Conservation (phyloP, 352 stramenopile species). For the Phytopythium cucurbitacearum region DNA sequence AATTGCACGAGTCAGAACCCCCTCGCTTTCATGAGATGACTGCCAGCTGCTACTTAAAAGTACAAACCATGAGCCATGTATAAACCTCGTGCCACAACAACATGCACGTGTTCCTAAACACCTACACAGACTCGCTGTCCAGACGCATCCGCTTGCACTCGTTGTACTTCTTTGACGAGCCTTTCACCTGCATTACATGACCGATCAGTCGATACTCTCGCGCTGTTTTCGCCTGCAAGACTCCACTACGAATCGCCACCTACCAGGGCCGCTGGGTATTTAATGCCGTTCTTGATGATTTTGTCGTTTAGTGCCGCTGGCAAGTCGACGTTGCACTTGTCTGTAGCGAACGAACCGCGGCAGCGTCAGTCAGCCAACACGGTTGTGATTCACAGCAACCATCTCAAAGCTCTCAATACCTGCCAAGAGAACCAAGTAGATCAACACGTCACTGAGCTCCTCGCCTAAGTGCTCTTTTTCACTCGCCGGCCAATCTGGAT, state of each 20-base stretch:
- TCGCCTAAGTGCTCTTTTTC: conserved; percentile 86
- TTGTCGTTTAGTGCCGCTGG: conserved; percentile 78
- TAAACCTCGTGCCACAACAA: too few relatives aligned
- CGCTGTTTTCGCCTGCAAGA: not conserved
- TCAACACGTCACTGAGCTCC: conserved; percentile 92
- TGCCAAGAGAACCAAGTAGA: conserved; percentile 90
- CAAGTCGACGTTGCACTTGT: conserved; percentile 83
- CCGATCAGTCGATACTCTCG: too few relatives aligned
- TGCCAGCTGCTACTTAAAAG: too few relatives aligned
- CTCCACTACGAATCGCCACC: not conserved
- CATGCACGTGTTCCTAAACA: too few relatives aligned
- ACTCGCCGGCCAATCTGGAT: conserved; percentile 41
- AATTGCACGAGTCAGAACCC: conserved; percentile 49
- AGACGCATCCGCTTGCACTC: conserved; percentile 53
- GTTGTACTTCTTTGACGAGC: conserved; percentile 80
- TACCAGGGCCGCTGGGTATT: conserved; percentile 38
- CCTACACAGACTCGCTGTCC: too few relatives aligned
- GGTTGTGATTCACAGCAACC: too few relatives aligned
- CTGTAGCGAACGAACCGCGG: conserved; percentile 7
- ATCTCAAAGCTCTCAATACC: conserved; percentile 7
- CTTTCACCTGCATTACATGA: conserved; percentile 33
- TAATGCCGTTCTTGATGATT: conserved; percentile 75
- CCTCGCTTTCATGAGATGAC: conserved; percentile 34
- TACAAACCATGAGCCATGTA: too few relatives aligned
- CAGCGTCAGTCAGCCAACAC: not conserved